Evolutionary conservation across 192 early-diverging fungal species (phyloP), one percentile per base, ranked within the genome.

Genomic region (Coemansia sp.): DNA sequence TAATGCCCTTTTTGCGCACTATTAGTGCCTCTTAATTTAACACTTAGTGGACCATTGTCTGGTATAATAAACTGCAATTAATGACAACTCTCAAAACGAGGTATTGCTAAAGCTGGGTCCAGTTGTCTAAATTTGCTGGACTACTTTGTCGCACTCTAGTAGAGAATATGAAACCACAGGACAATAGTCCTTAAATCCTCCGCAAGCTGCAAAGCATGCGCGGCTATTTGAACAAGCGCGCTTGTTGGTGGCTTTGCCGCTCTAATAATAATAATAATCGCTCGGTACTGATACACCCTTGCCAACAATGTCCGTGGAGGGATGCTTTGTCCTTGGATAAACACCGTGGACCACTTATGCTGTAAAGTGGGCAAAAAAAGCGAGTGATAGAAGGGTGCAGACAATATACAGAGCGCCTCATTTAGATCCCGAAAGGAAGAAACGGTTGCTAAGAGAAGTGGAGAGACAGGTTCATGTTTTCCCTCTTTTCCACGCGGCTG

Each of bases 351-450:
- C 55, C 55, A 15, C 55, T 58, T 34, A 17, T 32, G 17, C 34
- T 32, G 29, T 23, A 58, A 31, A 17, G 29, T 58, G 21, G 51
- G 27, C 25, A 31, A 36, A 61, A 39, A 36, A 61, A 12, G 19
- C 37, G 59, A 58, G 29, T n/a, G 55, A 61, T 37, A 41, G 36
- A 36, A 61, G 59, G 59, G 59, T 61, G 59, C 59, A 61, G 59
- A 61, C 59, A 61, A 61, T 61, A 36, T 50, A 4, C 32, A 17
- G 21, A 53, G 29, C 55, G 55, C 55, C 55, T 58, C 55, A n/a
- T 58, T 58, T 55, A 31, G 55, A 58, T 58, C 55, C 55, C 55
- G 55, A 29, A 31, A 17, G 50, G 3, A 32, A n/a, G 46, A 50
- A 10, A 12, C 17, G 4, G 17, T 45, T 55, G 27, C 31, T 17